Base-by-base conservation (phyloP, 331 rosid genomes). In the Acacia pycnantha region DNA sequence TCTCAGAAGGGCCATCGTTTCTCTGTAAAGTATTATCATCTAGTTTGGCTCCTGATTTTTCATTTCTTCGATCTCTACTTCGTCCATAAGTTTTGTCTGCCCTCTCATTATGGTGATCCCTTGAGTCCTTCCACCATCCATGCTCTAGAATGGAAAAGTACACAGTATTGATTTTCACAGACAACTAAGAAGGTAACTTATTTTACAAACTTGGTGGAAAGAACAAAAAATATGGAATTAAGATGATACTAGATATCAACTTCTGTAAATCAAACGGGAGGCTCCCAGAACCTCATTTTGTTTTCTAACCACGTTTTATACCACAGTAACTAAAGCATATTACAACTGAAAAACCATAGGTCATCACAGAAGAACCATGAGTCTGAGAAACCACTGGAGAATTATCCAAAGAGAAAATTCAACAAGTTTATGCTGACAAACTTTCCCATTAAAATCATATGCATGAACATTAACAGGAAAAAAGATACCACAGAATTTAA, bases 91-190 rank as follows among this genome's bases (percentile, higher is more conserved):
- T 78, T 72, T 73, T 72, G 84, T 81, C 88, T 21, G 84, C 74
- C 86, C 81, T 88, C 79, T 77, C 88, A 54, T 78, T 76, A 24
- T 83, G 77, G 54, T 65, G 85, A 70, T 84, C 89, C 72, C 21
- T 88, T 27, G 90, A 24, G 82, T 92, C 94, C 83, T 86, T 92
- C 97, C 90, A 85, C 92, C 88, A 88, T 80, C 94, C 92, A n/a
- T 85, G 94, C 82, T 88, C 98, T 94, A 41, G 79, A 84, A 84
- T 13, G 46, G 77, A 53, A 64, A 78, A 68, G 18, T 76, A 48
- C 8, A 82, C 37, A 43, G 46, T 26, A 64, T 14, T 44, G 46
- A 37, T 70, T 79, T 41, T 41, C 44, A 58, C 33, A 26, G 69
- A 44, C 77, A 78, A 78, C 68, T 65, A 31, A 31, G 71, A 26